Evolutionary conservation across 768 basidiomycete genomes (phyloP).

Genomic region (Russula virescens): DNA sequence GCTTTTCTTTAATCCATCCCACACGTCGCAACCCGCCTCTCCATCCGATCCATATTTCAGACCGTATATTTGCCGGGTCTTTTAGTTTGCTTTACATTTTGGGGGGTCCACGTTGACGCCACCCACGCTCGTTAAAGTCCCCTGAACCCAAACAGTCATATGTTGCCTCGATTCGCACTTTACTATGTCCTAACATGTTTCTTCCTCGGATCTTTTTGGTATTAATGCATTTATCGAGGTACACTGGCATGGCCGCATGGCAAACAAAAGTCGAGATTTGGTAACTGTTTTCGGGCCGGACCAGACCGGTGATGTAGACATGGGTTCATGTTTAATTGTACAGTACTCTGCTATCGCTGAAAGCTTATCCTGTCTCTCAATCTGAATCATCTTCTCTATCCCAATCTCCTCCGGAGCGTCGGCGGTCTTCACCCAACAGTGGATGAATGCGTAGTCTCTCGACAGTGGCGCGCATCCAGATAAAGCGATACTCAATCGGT

Average conservation of each 20-base stretch:
- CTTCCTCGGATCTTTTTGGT: background rate
- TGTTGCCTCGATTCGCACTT: constrained; percentile 16
- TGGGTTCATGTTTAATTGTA: too few relatives aligned
- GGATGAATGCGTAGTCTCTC: constrained; percentile 58
- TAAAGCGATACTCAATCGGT: background rate
- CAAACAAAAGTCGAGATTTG: too few relatives aligned
- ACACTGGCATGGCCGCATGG: background rate
- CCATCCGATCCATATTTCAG: constrained; percentile 16
- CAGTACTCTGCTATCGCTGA: too few relatives aligned
- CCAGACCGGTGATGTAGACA: background rate
- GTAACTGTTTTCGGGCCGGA: too few relatives aligned
- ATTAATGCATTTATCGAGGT: constrained; percentile 7
- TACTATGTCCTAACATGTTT: constrained; percentile 17
- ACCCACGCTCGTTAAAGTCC: constrained; percentile 17
- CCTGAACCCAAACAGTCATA: constrained; percentile 2
- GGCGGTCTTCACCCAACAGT: constrained; percentile 85
- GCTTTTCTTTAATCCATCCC: constrained; percentile 16
- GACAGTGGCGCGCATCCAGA: too few relatives aligned
- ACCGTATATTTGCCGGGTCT: constrained; percentile 7
- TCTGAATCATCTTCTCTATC: constrained; percentile 19
- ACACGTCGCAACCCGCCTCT: constrained; percentile 15
- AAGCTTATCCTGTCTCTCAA: constrained; percentile 25
- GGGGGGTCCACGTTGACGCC: constrained; percentile 12
- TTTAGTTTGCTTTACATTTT: constrained; percentile 18
- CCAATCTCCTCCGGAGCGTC: constrained; percentile 34